phyloP scores from a whole-genome alignment of 1,284 basidiomycete genomes.

The Grifola frondosa region DNA sequence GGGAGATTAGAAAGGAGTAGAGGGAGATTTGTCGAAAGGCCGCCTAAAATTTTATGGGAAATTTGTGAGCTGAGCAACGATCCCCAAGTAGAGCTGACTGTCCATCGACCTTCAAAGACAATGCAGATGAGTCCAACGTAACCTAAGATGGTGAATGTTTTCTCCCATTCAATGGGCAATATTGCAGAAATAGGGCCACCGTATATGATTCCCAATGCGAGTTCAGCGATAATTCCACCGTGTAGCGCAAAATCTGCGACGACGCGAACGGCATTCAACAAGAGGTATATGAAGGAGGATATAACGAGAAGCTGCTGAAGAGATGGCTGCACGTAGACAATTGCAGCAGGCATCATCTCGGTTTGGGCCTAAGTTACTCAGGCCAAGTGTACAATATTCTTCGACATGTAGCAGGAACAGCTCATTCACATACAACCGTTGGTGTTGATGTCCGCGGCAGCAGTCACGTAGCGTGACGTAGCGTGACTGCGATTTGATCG shows the following conservation, averaged over 20 bases:
- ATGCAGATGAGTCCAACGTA: slow-evolving; percentile 54
- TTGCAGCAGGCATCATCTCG: slow-evolving; percentile 9
- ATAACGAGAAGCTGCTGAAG: slow-evolving; percentile 21
- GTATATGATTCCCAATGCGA: slow-evolving; percentile 48
- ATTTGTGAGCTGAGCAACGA: not conserved
- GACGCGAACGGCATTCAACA: slow-evolving; percentile 22
- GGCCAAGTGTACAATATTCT: no score
- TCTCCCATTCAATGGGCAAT: slow-evolving; percentile 39
- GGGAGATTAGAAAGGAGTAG: slow-evolving; percentile 40
- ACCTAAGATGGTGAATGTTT: slow-evolving; percentile 43
- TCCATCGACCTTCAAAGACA: slow-evolving; percentile 55
- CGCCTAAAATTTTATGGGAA: slow-evolving; percentile 35
- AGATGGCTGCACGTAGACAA: slow-evolving; percentile 24
- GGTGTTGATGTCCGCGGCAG: no score
- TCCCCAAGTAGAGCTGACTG: not conserved
- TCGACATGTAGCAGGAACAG: no score
- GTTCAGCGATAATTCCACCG: slow-evolving; percentile 40
- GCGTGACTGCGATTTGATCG: no score
- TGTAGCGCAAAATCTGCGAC: slow-evolving; percentile 23
- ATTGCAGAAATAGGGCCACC: slow-evolving; percentile 44
- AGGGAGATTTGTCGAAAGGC: slow-evolving; percentile 41
- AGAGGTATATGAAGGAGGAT: slow-evolving; percentile 26
- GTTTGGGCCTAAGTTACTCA: no score
- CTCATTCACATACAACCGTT: no score
- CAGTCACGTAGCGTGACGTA: no score